Evolutionary conservation across 805 yeast species (phyloP), one percentile per base, ranked within the genome.

Genomic region (Pichia kluyveri): DNA sequence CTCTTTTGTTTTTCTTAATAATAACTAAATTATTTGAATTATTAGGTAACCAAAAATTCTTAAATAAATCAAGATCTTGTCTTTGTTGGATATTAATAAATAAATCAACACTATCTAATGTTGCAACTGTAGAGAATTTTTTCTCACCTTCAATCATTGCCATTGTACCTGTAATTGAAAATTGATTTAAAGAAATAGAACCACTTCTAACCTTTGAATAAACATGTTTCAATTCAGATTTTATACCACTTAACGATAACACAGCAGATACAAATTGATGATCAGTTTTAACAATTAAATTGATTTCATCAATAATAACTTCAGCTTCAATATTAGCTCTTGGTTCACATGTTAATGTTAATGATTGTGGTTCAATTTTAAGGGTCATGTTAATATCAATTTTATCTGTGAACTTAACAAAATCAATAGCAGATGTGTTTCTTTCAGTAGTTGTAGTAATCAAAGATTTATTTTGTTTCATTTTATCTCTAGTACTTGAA

Each of bases 191-290:
- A 1, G 60, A 55, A 30, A 86, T 62, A 3, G 85, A 80, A 0
- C 95, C 95, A 69, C 96, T 88, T 0, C 84, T 75, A 53, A 88
- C 96, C 52, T 96, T 77, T 0, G 98, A 91, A 60, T 87, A 93
- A 15, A 86, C 80, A 63, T 93, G 99, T 58, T 88, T 96, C 36
- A 93, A 67, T 0, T 90, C 80, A 0, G 91, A 85, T 19, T 76
- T 70, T 5, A 88, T 63, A 2, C 77, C 71, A n/a, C 72, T 70
- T 17, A 88, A 52, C 15, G 73, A 70, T 3, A 80, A 60, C 5
- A 76, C 61, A 2, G 75, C 69, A 5, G 71, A 54, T 12, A 63
- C 56, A 43, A 68, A 66, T n/a, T 61, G 57, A 9, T 69, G 69
- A 41, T 77, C 75, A 0, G 86, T 70, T 40, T 76, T 75, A 9